phyloP scores from a whole-genome alignment of 306 rosid genomes.

The barrel medic (Medicago truncatula) region MtrunA17r5.0-ANR NC_053046.1:18761001-18761500 shows the following conservation, averaged over 20 bases:
- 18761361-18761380: not conserved
- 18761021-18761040: slow-evolving; percentile 97
- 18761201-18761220: not conserved
- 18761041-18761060: slow-evolving; percentile 94
- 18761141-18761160: not conserved
- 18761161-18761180: not conserved
- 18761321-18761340: not conserved
- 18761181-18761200: not conserved
- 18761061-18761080: slow-evolving; percentile 69
- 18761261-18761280: not conserved
- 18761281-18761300: not conserved
- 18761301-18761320: not conserved
- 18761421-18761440: not conserved
- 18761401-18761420: not conserved
- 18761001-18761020: slow-evolving; percentile 88
- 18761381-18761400: not conserved
- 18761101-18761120: not conserved
- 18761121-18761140: not conserved
- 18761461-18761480: not conserved
- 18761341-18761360: not conserved
- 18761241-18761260: not conserved
- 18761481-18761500: too few species aligned
- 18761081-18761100: slow-evolving; percentile 29
- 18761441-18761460: not conserved
- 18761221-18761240: not conserved